Conservation (phyloP, 441 rosid species). For the Adansonia gregorii region DNA sequence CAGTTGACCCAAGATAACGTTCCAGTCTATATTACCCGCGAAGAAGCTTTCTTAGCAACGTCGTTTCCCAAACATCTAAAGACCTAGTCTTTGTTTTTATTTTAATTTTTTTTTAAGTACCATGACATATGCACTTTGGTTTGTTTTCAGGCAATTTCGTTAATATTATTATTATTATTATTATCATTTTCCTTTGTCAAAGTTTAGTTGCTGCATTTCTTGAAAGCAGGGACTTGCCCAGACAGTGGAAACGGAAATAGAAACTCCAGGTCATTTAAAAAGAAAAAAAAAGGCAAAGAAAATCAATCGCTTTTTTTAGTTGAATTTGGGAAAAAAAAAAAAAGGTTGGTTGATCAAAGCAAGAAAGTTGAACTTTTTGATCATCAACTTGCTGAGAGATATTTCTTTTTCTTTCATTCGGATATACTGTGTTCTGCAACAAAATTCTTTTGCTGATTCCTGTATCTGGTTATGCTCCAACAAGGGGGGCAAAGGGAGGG, state of each 20-base stretch:
- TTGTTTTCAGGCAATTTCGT: neutral
- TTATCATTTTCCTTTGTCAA: neutral
- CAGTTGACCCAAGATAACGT: constrained; percentile 35
- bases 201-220: neutral
- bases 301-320: neutral
- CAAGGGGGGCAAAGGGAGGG: constrained; percentile 4
- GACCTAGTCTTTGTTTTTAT: constrained; percentile 10
- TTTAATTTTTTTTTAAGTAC: neutral
- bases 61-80: neutral
- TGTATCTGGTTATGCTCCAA: constrained; percentile 11
- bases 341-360: constrained; percentile 12
- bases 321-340: neutral
- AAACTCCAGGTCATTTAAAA: constrained; percentile 13
- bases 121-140: neutral
- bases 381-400: neutral
- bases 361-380: neutral
- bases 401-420: neutral
- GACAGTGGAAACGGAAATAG: neutral
- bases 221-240: neutral
- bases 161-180: neutral
- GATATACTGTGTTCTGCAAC: neutral
- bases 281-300: neutral
- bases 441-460: neutral
- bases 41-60: neutral
- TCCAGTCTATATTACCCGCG: neutral